phyloP scores from a whole-genome alignment of 2,329 filamentous ascomycete species.

The Beauveria brongniartii region DNA sequence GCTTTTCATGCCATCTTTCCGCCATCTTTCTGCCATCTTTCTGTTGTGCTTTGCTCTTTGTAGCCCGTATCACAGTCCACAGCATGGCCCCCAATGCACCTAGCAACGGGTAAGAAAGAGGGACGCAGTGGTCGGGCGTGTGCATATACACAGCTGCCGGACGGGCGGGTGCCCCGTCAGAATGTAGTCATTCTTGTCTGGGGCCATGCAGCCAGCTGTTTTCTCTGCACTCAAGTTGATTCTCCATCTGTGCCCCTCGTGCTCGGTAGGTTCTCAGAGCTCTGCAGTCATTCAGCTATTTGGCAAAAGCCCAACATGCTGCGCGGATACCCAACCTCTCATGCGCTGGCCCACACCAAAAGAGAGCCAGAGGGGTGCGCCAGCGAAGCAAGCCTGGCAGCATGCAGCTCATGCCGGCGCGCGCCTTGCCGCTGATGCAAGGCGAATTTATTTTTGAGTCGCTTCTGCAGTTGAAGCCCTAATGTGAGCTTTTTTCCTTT shows the following conservation, averaged over 20 bases:
- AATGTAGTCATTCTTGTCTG: neutral
- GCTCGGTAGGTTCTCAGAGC: neutral
- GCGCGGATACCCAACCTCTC: slow-evolving; percentile 8
- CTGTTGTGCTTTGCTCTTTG: neutral
- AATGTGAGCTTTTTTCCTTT: neutral
- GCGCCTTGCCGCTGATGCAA: slow-evolving; percentile 3
- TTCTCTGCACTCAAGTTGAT: neutral
- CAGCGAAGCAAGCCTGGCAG: neutral
- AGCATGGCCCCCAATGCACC: neutral
- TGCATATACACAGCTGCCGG: slow-evolving; percentile 3
- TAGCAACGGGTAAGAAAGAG: neutral
- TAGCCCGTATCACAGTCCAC: neutral
- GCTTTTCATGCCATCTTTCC: neutral
- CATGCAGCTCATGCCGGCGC: slow-evolving; percentile 8
- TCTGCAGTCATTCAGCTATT: neutral
- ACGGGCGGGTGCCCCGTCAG: neutral
- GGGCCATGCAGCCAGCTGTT: neutral
- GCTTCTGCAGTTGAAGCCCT: neutral
- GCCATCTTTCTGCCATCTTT: neutral
- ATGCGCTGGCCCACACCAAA: slow-evolving; percentile 5
- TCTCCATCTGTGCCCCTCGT: neutral
- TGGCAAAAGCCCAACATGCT: neutral
- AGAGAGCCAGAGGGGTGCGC: neutral
- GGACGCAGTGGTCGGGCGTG: neutral
- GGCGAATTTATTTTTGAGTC: neutral